Percentiles rank a stretch among this genome's conserved stretches.
Conservation (phyloP, 768 basidiomycete genomes). For the Psilocybe tampanensis region DNA sequence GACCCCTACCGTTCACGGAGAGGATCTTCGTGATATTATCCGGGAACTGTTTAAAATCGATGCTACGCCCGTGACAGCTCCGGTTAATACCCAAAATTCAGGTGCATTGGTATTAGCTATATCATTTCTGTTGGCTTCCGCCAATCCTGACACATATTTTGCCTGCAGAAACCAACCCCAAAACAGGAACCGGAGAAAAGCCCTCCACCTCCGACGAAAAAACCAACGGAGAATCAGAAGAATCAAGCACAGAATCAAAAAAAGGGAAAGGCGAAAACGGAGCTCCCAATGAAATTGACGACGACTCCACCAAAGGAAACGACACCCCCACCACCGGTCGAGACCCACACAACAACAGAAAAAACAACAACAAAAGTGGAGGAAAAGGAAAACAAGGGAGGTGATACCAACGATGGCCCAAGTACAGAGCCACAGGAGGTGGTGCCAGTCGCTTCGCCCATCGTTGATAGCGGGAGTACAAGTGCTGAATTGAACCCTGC, state of each 20-base stretch:
- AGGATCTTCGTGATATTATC: constrained; percentile 37
- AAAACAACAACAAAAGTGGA: background rate
- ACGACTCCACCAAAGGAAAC: constrained; percentile 8
- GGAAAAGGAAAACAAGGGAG: constrained; percentile 8
- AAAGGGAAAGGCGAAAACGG: constrained; percentile 14
- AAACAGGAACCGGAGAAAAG: constrained; percentile 14
- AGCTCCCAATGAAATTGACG: constrained; percentile 9
- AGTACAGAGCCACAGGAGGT: background rate
- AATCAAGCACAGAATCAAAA: constrained; percentile 9
- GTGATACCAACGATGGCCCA: background rate
- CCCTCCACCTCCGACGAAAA: constrained; percentile 7
- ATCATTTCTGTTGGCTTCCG: constrained; percentile 14
- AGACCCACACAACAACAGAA: background rate
- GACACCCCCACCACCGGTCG: constrained; percentile 2
- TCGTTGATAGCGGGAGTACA: background rate
- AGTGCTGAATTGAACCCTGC: background rate
- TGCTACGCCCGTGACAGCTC: constrained; percentile 3
- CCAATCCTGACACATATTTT: constrained; percentile 3
- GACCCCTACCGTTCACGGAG: constrained; percentile 30
- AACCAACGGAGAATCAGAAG: constrained; percentile 8
- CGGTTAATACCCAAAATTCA: constrained; percentile 20
- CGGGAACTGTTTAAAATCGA: constrained; percentile 26
- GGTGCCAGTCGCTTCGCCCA: background rate
- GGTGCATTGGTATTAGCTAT: constrained; percentile 36
- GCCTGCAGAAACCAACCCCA: background rate